Evolutionary conservation across 176 grass and related monocot species (phyloP).

Genomic region (Stipa capillata): DNA sequence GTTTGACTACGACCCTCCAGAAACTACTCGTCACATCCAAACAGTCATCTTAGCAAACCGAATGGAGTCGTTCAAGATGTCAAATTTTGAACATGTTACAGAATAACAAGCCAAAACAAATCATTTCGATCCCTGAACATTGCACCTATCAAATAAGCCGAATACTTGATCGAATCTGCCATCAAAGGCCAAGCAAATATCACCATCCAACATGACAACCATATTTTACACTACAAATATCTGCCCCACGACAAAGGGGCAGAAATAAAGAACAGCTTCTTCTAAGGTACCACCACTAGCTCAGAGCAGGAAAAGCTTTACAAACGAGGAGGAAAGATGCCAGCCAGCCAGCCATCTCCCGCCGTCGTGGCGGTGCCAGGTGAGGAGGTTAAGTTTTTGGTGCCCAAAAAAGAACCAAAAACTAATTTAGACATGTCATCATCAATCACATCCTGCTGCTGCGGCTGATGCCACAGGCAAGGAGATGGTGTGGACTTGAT

Average conservation of each 20-base stretch:
- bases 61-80: too few species aligned
- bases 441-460: conserved; percentile 28
- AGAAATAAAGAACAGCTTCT: conserved; percentile 11
- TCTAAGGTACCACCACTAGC: conserved; percentile 32
- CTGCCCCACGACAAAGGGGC: neutral
- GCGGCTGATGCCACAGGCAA: neutral
- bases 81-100: neutral
- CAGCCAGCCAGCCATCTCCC: neutral
- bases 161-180: conserved; percentile 5
- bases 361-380: neutral
- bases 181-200: conserved; percentile 10
- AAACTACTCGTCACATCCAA: too few species aligned
- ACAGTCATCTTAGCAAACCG: too few species aligned
- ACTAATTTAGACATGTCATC: conserved; percentile 19
- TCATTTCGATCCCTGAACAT: neutral
- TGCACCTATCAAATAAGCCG: neutral
- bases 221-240: conserved; percentile 51
- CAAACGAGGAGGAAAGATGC: conserved; percentile 24
- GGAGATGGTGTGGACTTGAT: conserved; percentile 23
- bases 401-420: conserved; percentile 20
- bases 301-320: conserved; percentile 49
- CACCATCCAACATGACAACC: conserved; percentile 34
- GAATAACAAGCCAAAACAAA: neutral
- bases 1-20: neutral
- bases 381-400: conserved; percentile 4